Evolutionary conservation across 2,329 filamentous ascomycete genomes (phyloP).

Genomic region (Arachnopeziza araneosa): DNA sequence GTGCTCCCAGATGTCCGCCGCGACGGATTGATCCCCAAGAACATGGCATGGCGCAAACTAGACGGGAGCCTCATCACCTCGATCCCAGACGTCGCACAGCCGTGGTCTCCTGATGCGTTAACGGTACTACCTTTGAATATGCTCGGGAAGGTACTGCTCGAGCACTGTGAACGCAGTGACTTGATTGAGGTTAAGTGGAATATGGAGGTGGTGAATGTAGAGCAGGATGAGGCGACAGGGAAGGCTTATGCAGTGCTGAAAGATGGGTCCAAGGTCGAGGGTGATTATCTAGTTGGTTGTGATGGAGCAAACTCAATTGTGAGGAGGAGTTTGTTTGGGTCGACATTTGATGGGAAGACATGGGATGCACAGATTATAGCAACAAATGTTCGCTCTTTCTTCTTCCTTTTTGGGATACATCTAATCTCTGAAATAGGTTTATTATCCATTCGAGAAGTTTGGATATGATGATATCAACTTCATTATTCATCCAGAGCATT

Average conservation of each 20-base stretch:
- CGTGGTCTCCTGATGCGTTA: conserved; percentile 31
- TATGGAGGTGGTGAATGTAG: conserved; percentile 41
- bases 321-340: conserved; percentile 45
- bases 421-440: conserved; percentile 40
- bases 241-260: conserved; percentile 38
- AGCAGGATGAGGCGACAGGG: conserved; percentile 38
- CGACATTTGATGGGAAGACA: conserved; percentile 53
- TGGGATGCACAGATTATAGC: conserved; percentile 56
- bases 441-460: conserved; percentile 54
- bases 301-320: conserved; percentile 48
- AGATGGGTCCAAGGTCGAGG: conserved; percentile 32
- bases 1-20: conserved; percentile 46
- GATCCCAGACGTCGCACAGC: conserved; percentile 24
- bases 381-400: conserved; percentile 45
- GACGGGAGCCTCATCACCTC: conserved; percentile 32
- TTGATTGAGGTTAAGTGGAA: conserved; percentile 39
- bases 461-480: conserved; percentile 53
- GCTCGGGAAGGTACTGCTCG: conserved; percentile 37
- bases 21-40: conserved; percentile 36
- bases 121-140: conserved; percentile 39
- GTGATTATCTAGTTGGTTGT: conserved; percentile 51
- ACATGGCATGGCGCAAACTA: conserved; percentile 40
- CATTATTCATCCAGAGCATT: conserved; percentile 56
- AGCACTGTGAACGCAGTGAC: conserved; percentile 31
- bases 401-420: background rate